Evolutionary conservation across 768 basidiomycete genomes (phyloP), one percentile per base, ranked within the genome.

Genomic region (Inosperma sp.): DNA sequence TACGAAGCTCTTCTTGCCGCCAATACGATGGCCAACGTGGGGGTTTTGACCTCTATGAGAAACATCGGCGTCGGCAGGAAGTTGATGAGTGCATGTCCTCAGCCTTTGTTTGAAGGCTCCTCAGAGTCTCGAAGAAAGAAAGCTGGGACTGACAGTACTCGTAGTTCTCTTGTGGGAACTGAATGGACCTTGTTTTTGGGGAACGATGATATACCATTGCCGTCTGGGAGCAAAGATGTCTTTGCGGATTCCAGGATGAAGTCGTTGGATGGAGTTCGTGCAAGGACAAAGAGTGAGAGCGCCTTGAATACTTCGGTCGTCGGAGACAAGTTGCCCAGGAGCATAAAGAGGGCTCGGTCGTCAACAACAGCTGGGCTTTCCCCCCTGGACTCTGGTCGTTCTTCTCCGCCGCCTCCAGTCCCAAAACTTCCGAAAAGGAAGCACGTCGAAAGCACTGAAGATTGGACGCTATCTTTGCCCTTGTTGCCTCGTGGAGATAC

Each of bases 381-480:
- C n/a, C n/a, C n/a, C n/a, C 16, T 26, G 5, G 25, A 34, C 13
- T 16, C 45, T 4, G 26, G 31, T 16, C 10, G 22, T 26, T 21
- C 13, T 12, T 3, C 21, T 27, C 34, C 46, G 33, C 35, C 22
- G 9, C 46, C 35, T 33, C 46, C 46, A 19, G 46, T 48, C 13
- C 46, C 46, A 22, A 48, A 25, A 30, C 23, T 47, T n/a, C 16
- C 21, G 17, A 48, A 36, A 21, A 36, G 12, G 34, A 36, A 48
- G 34, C 34, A 36, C 19, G 14, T 17, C 7, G 12, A 7, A 21
- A 25, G 21, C 4, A 30, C 46, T 10, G 56, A 60, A 6, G 59
- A 60, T 31, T 59, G 59, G 58, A 61, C 58, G 7, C 46, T 61
- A 42, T 58, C 59, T 13, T 27, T 59, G 26, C 62, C 59, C 14